Evolutionary conservation across 2,329 filamentous ascomycete genomes (phyloP).

Genomic region (Pseudogymnoascus sp.): DNA sequence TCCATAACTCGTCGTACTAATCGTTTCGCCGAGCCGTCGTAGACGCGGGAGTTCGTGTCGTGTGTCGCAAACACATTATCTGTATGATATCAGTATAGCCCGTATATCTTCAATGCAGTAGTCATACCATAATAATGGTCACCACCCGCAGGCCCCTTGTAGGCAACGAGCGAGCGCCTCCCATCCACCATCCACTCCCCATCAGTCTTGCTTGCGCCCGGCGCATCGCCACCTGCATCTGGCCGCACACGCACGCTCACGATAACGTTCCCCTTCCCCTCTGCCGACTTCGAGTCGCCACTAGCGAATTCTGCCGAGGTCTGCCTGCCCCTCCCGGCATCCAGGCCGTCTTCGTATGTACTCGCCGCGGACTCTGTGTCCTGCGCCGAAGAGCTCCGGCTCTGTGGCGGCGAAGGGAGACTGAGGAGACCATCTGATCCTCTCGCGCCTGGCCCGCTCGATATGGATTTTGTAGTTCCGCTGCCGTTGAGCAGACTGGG

Average conservation of each 20-base stretch:
- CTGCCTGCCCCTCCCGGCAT: constrained; percentile 37
- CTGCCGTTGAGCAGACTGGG: constrained; percentile 75
- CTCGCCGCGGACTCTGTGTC: constrained; percentile 87
- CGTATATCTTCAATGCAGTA: not conserved
- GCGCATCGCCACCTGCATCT: constrained; percentile 58
- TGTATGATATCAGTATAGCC: constrained; percentile 30
- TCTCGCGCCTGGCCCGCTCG: constrained; percentile 51
- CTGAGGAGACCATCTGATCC: constrained; percentile 71
- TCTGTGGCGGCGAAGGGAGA: constrained; percentile 76
- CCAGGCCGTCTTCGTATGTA: constrained; percentile 79
- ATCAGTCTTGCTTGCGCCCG: constrained; percentile 51
- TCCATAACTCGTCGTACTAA: constrained; percentile 97
- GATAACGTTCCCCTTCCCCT: constrained; percentile 88
- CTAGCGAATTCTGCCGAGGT: constrained; percentile 23
- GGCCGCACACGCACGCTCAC: constrained; percentile 93
- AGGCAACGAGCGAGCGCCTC: constrained; percentile 72
- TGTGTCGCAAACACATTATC: constrained; percentile 95
- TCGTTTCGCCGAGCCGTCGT: constrained; percentile 88
- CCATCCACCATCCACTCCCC: constrained; percentile 91
- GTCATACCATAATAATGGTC: constrained; percentile 82
- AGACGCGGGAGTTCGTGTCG: constrained; percentile 91
- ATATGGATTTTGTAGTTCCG: constrained; percentile 68
- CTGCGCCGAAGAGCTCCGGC: constrained; percentile 84
- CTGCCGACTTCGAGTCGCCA: constrained; percentile 42
- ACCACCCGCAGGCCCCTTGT: constrained; percentile 80